Conservation (phyloP, 2,329 filamentous ascomycete genomes). For the Fusarium oxysporum region DNA sequence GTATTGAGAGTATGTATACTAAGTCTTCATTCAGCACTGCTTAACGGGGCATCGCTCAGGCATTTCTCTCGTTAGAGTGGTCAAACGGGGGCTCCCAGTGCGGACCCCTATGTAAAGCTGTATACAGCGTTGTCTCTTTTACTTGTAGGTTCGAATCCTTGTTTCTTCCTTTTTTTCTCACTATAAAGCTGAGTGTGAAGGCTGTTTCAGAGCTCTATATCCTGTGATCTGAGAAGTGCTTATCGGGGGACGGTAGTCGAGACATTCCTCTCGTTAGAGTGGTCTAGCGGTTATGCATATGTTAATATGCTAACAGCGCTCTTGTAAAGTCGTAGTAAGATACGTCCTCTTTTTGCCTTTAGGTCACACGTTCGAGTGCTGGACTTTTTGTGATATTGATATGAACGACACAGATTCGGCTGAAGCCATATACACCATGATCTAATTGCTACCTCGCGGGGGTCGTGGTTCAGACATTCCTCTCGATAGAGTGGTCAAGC, state of each 20-base stretch:
- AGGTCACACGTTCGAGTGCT: background rate
- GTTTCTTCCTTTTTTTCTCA: too few relatives aligned
- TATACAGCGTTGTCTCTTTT: background rate
- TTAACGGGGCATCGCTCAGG: background rate
- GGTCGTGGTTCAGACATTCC: background rate
- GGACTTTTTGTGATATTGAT: background rate
- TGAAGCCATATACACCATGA: background rate
- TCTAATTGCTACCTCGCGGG: background rate
- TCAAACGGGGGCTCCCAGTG: too few relatives aligned
- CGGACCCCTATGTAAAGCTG: too few relatives aligned
- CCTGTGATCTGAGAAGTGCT: too few relatives aligned
- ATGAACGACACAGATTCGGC: rapidly evolving
- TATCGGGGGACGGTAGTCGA: too few relatives aligned
- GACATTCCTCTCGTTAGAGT: background rate
- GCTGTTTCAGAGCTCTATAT: too few relatives aligned
- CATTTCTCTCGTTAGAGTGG: background rate
- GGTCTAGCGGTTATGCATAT: background rate
- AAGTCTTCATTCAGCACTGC: rapidly evolving
- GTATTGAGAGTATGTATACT: too few relatives aligned
- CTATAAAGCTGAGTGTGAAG: too few relatives aligned
- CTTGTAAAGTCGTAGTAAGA: rapidly evolving
- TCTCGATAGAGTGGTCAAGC: background rate
- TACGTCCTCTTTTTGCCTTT: background rate
- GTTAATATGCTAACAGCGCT: background rate
- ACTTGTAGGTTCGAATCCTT: background rate